A percentile compares a stretch with the other conserved stretches of the same genome.
Evolutionary conservation across 192 early-diverging fungal species (phyloP).

Genomic region (Spizellomyces sp.): DNA sequence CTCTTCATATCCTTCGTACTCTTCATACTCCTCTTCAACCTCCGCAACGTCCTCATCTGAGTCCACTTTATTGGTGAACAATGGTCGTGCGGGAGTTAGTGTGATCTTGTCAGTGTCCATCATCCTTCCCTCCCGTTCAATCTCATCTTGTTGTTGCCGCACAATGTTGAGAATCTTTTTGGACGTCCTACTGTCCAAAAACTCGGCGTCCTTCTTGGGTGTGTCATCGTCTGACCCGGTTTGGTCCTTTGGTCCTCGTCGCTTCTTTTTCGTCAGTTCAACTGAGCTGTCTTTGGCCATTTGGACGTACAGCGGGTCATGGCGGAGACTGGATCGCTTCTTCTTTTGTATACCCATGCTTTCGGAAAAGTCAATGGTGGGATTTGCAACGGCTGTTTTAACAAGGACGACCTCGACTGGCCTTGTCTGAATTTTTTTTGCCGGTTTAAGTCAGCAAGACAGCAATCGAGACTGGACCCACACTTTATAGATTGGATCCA

Average conservation of each 20-base stretch:
- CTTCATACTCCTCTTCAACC: slow-evolving; percentile 65
- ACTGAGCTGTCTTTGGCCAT: slow-evolving; percentile 60
- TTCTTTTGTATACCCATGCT: slow-evolving; percentile 30
- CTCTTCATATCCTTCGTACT: slow-evolving; percentile 68
- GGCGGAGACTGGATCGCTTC: slow-evolving; percentile 46
- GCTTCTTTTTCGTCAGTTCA: slow-evolving; percentile 30
- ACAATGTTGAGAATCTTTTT: slow-evolving; percentile 87
- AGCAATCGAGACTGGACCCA: too few relatives aligned
- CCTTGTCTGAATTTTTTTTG: too few relatives aligned
- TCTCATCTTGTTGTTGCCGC: slow-evolving; percentile 88
- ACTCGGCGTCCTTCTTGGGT: not conserved
- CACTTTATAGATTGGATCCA: too few relatives aligned
- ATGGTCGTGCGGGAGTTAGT: not conserved
- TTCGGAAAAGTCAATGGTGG: not conserved
- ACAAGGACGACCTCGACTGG: too few relatives aligned
- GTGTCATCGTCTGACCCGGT: slow-evolving; percentile 21
- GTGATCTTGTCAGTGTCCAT: not conserved
- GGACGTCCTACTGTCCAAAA: slow-evolving; percentile 88
- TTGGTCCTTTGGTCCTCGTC: not conserved
- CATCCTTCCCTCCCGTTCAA: slow-evolving; percentile 42
- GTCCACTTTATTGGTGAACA: slow-evolving; percentile 2
- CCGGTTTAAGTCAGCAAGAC: too few relatives aligned
- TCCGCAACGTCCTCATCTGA: slow-evolving; percentile 59
- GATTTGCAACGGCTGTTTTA: not conserved
- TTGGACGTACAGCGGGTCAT: slow-evolving; percentile 87